Evolutionary conservation across 352 stramenopile species (phyloP).

Genomic region (Pythium phragmitis): DNA sequence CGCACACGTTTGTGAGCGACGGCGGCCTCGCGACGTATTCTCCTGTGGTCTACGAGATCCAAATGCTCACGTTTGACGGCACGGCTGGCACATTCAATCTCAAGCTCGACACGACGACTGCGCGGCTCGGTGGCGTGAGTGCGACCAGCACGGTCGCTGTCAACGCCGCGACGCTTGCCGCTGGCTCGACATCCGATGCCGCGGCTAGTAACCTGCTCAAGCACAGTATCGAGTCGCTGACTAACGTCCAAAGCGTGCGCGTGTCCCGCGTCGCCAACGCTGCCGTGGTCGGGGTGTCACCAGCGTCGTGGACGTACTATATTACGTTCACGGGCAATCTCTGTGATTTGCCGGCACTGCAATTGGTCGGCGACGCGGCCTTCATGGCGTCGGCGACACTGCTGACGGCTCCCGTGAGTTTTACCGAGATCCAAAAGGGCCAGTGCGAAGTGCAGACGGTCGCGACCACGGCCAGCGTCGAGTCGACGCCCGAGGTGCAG

Average conservation of each 20-base stretch:
- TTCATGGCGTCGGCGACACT: conserved; percentile 47
- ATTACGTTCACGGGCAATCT: conserved; percentile 89
- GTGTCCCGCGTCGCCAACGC: conserved; percentile 56
- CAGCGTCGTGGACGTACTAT: conserved; percentile 57
- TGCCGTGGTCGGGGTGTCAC: conserved; percentile 2
- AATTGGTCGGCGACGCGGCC: conserved; percentile 43
- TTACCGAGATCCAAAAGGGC: conserved; percentile 76
- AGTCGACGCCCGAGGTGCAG: conserved; percentile 90
- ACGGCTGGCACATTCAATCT: conserved; percentile 61
- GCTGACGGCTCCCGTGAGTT: conserved; percentile 36
- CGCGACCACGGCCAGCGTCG: conserved; percentile 84
- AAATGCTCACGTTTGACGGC: conserved; percentile 78
- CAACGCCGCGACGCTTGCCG: conserved; percentile 41
- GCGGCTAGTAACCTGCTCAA: conserved; percentile 76
- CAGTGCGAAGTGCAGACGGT: conserved; percentile 95
- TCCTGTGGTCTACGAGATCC: conserved; percentile 87
- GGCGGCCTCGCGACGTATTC: conserved; percentile 92
- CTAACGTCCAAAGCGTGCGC: conserved; percentile 81
- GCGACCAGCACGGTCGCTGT: conserved; percentile 45
- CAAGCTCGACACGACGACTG: conserved; percentile 64
- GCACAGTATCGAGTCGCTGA: conserved; percentile 75
- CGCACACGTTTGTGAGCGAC: conserved; percentile 90
- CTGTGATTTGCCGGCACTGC: conserved; percentile 75
- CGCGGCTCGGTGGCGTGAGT: conserved; percentile 43
- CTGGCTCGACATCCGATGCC: conserved; percentile 36